A percentile compares a stretch with the other conserved stretches of the same genome.
Conservation (phyloP, 2,329 filamentous ascomycete species). For the Emergomyces orientalis region DNA sequence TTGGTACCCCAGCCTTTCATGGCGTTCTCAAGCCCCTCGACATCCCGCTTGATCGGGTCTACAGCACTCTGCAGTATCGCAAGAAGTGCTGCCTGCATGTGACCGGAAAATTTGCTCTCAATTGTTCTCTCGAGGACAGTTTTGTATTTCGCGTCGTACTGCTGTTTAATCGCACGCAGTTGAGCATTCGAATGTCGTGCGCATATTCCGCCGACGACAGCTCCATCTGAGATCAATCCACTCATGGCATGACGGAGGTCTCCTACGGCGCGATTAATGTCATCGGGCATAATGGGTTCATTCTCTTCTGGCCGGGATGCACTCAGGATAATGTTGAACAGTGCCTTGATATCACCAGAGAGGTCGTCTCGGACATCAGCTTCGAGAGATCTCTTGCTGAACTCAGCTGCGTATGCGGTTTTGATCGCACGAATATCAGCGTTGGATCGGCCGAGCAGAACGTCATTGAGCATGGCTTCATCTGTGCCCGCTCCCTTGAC, state of each 20-base stretch:
- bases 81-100: slow-evolving; percentile 79
- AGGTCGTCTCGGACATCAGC: slow-evolving; percentile 67
- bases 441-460: slow-evolving; percentile 73
- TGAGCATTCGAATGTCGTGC: slow-evolving; percentile 69
- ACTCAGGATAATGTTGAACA: slow-evolving; percentile 74
- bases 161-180: slow-evolving; percentile 67
- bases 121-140: slow-evolving; percentile 63
- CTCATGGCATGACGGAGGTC: slow-evolving; percentile 65
- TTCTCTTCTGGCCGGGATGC: slow-evolving; percentile 70
- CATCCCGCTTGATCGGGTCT: slow-evolving; percentile 79
- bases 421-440: slow-evolving; percentile 86
- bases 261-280: slow-evolving; percentile 65
- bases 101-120: slow-evolving; percentile 74
- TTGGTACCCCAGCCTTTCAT: slow-evolving; percentile 87
- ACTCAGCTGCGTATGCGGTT: slow-evolving; percentile 59
- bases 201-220: slow-evolving; percentile 70
- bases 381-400: slow-evolving; percentile 54
- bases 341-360: slow-evolving; percentile 72
- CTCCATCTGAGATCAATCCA: slow-evolving; percentile 56
- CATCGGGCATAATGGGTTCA: slow-evolving; percentile 59
- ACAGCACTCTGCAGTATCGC: slow-evolving; percentile 67
- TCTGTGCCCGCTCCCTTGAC: slow-evolving; percentile 78
- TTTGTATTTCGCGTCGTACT: slow-evolving; percentile 65
- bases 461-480: slow-evolving; percentile 74
- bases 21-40: slow-evolving; percentile 67